Evolutionary conservation across 768 basidiomycete genomes (phyloP).

Genomic region (Russula emetica): DNA sequence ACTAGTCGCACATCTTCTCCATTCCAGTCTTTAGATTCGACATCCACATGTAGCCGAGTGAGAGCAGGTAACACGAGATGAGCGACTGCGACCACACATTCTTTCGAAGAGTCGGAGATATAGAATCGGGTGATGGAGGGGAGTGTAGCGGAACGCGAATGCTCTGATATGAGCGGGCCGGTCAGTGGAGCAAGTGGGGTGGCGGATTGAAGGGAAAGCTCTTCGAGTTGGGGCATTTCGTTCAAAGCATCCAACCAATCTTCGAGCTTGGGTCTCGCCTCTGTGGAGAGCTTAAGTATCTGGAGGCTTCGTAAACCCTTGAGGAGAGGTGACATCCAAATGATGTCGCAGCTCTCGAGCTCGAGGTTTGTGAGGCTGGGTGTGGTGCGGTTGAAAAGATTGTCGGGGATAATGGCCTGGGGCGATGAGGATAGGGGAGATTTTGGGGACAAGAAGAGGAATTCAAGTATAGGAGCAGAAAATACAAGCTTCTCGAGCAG

Average conservation of each 20-base stretch:
- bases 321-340: conserved; percentile 9
- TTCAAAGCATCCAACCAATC: conserved; percentile 21
- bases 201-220: conserved; percentile 7
- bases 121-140: neutral
- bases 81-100: neutral
- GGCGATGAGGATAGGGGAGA: too few species aligned
- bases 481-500: neutral
- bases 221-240: conserved; percentile 11
- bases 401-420: neutral
- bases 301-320: conserved; percentile 5
- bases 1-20: neutral
- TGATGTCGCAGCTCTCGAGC: neutral
- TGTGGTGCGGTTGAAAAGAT: neutral
- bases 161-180: neutral
- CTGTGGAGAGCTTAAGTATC: neutral
- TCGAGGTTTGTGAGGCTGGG: neutral
- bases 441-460: neutral
- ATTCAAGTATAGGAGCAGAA: neutral
- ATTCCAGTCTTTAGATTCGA: neutral
- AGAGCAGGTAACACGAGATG: conserved; percentile 18
- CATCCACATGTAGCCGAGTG: neutral
- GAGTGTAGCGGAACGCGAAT: neutral
- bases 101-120: neutral
- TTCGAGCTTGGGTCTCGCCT: neutral
- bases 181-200: neutral